Evolutionary conservation across 805 yeast genomes (phyloP).

Genomic region (Diddensiella santjacobensis): DNA sequence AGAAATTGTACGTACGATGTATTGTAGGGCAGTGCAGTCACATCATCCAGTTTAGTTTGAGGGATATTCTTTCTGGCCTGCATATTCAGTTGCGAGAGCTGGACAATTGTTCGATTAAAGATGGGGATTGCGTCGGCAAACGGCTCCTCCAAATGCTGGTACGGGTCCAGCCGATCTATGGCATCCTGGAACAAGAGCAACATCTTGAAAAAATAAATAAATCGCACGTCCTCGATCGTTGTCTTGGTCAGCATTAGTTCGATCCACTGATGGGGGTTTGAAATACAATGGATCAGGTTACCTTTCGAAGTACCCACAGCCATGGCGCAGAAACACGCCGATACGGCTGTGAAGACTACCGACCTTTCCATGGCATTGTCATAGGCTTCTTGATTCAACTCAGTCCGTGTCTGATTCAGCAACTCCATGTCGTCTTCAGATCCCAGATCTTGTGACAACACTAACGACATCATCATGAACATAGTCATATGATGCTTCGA

Average conservation of each 20-base stretch:
- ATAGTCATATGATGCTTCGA: constrained; percentile 3
- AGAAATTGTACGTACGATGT: constrained; percentile 1
- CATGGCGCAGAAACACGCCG: constrained; percentile 19
- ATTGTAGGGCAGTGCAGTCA: constrained; percentile 2
- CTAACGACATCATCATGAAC: constrained; percentile 19
- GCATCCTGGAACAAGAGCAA: constrained; percentile 4
- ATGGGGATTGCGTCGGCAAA: constrained; percentile 2
- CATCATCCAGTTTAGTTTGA: constrained; percentile 6
- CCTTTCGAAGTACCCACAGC: constrained; percentile 18
- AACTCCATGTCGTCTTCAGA: constrained; percentile 11
- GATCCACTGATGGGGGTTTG: constrained; percentile 7
- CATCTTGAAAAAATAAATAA: constrained; percentile 12
- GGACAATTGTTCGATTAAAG: neutral
- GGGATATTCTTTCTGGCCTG: neutral
- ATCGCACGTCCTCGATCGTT: constrained; percentile 5
- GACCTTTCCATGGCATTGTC: constrained; percentile 7
- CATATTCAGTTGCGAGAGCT: neutral
- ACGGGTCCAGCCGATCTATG: constrained; percentile 2
- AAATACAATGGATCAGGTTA: constrained; percentile 13
- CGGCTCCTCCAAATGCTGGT: constrained; percentile 1
- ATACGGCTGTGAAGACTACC: constrained; percentile 9
- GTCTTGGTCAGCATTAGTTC: constrained; percentile 1
- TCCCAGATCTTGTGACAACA: constrained; percentile 15
- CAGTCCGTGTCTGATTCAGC: constrained; percentile 3
- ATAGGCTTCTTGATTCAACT: constrained; percentile 3